phyloP scores from a whole-genome alignment of 176 grass and related monocot genomes.

The Eragrostis curvula region DNA sequence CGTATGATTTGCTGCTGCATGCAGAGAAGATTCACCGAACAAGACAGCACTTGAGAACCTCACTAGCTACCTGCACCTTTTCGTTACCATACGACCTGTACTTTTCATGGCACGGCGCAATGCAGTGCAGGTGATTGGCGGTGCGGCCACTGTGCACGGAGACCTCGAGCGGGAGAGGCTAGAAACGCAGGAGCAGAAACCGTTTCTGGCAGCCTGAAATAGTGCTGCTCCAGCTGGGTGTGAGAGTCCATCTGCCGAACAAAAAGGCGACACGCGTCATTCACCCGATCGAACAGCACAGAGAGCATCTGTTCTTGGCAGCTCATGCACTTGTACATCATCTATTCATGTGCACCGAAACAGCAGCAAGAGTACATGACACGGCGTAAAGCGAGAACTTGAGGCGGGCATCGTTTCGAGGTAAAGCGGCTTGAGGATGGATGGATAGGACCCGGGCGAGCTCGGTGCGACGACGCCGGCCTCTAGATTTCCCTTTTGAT shows the following conservation, averaged over 20 bases:
- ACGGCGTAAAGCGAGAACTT: neutral
- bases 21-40: neutral
- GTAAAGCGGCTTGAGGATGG: neutral
- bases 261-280: neutral
- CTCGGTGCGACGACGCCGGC: neutral
- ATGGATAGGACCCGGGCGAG: neutral
- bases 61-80: neutral
- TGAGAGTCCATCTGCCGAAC: neutral
- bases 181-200: neutral
- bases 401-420: conserved; percentile 11
- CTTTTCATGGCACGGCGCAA: neutral
- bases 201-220: neutral
- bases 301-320: conserved; percentile 30
- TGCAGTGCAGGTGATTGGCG: neutral
- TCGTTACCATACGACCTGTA: neutral
- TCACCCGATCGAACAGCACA: neutral
- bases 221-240: neutral
- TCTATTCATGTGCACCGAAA: too few species aligned
- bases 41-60: neutral
- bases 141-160: neutral
- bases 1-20: neutral
- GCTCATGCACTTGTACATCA: conserved; percentile 14
- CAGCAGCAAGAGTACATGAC: neutral
- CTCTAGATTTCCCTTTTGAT: conserved; percentile 41
- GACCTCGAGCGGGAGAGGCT: neutral